Evolutionary conservation across 768 basidiomycete species (phyloP), one percentile per base, ranked within the genome.

Genomic region (Mycena latifolia): DNA sequence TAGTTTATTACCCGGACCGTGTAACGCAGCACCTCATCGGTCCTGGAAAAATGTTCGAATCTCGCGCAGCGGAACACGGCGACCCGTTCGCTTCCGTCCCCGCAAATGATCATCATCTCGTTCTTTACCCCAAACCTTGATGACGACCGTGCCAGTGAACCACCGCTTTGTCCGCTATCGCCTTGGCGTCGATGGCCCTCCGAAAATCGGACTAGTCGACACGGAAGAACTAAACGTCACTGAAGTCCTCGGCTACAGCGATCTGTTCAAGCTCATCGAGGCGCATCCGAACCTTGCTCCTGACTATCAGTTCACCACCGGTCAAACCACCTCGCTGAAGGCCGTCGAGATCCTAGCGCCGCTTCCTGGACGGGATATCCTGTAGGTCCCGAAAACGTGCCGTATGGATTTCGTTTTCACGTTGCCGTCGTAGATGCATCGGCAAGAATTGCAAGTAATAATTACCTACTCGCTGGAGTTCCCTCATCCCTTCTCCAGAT

Each of bases 251-350:
- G 69, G 55, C 54, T 67, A 64, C 29, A 17, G 53, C 5, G 55
- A 67, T 37, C 66, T 70, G 24, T 70, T 67, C 55, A 55, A 61
- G 62, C 66, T 70, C 53, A 70, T 70, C 56, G 69, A 64, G 53
- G 63, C 65, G 18, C 69, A 70, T 35, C 69, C 69, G 5, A 54
- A 65, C 24, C 66, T 70, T 20, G 35, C 57, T 20, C 25, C 54
- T 7, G 63, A 65, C 24, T 22, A 64, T 22, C 29, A 67, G 55
- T 70, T 70, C 43, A 22, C 24, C 1, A 70, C 69, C 5, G 65
- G 69, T 5, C 41, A 56, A 4, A 53, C 51, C 8, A 61, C 45
- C 45, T 9, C 33, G 11, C 41, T 70, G 15, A 55, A 58, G 24
- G 22, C 1, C 2, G 58, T 65, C 14, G 69, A 70, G 31, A 56